Base-by-base conservation (phyloP, 306 rosid genomes). In the Astragalus glycyphyllos region DNA sequence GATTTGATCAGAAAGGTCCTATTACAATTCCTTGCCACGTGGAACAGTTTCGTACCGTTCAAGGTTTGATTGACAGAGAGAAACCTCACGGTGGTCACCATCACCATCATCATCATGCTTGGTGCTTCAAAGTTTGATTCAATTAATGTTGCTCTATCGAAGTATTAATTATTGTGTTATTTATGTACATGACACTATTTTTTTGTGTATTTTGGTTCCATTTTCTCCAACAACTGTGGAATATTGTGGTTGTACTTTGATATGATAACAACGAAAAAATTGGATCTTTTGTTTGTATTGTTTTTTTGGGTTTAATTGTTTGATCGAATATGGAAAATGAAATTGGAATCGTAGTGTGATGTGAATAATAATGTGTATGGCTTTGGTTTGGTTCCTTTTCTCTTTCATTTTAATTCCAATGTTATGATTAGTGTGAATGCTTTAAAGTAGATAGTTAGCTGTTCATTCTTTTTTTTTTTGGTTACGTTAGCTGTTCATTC, bases 1-100 rank as follows among this genome's bases (percentile, higher is more conserved):
- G 99, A 0, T 95, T 95, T 5, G 83, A 88, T 47, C 99, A 89
- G 47, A 83, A 87, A 23, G 99, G 99, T 0, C 97, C 97, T 4
- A 95, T 95, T 61, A 79, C 85, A 32, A 91, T 95, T 4, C 99
- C 97, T 0, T 95, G 99, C 86, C 96, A 84, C 5, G 90, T 89
- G 10, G 90, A 91, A 45, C 74, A 89, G 47, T 95, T 95, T 2
- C 89, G 88, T 16, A 68, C 88, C 32, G 90, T 95, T 4, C 96
- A 95, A 65, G 87, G 76, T 41, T 44, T 79, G 54, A 91, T 95
- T 55, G 88, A 84, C 10, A 65, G 76, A 68, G 97, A 89, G 8
- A 82, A 65, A 0, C 44, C 77, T 5, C 80, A 65, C 11, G 31
- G 31, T 26, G 31, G 31, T 26, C 31, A 26, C 3, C 31, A 26